Evolutionary conservation across 148 eudicot species (phyloP).

Genomic region (Chenopodium quinoa): DNA sequence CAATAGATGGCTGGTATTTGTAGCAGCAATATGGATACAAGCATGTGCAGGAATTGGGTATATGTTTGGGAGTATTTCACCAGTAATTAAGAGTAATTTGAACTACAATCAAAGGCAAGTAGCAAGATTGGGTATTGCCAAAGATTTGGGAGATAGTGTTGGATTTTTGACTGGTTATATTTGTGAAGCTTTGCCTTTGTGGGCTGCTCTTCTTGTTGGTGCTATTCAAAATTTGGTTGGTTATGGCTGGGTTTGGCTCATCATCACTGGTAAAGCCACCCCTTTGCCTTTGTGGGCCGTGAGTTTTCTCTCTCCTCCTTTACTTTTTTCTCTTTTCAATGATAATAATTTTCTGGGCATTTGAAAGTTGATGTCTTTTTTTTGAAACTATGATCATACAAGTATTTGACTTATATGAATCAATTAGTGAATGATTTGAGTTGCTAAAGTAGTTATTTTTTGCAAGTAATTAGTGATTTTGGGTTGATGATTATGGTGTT

Average conservation of each 20-base stretch:
- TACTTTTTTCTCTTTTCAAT: not conserved
- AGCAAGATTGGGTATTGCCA: constrained; percentile 88
- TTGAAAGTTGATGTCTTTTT: constrained; percentile 2
- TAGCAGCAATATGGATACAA: constrained; percentile 97
- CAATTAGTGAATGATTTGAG: not conserved
- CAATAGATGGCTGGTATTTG: constrained; percentile 87
- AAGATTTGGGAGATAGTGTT: constrained; percentile 90
- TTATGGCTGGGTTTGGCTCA: constrained; percentile 91
- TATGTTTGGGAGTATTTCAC: constrained; percentile 90
- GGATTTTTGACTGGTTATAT: constrained; percentile 89
- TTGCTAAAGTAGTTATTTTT: not conserved
- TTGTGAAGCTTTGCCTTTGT: constrained; percentile 74
- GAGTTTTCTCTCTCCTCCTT: constrained; percentile 33
- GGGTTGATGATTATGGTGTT: constrained; percentile 4
- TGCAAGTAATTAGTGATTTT: not conserved
- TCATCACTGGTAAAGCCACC: constrained; percentile 61
- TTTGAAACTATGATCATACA: too few species aligned
- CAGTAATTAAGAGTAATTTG: constrained; percentile 64
- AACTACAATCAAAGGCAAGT: constrained; percentile 79
- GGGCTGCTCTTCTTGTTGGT: constrained; percentile 89
- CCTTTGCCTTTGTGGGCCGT: constrained; percentile 90
- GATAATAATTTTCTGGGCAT: not conserved
- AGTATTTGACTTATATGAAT: too few species aligned
- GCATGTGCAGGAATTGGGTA: constrained; percentile 93
- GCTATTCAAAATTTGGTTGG: constrained; percentile 87